Evolutionary conservation across 2,329 filamentous ascomycete species (phyloP).

Genomic region (Truncatella angustata): DNA sequence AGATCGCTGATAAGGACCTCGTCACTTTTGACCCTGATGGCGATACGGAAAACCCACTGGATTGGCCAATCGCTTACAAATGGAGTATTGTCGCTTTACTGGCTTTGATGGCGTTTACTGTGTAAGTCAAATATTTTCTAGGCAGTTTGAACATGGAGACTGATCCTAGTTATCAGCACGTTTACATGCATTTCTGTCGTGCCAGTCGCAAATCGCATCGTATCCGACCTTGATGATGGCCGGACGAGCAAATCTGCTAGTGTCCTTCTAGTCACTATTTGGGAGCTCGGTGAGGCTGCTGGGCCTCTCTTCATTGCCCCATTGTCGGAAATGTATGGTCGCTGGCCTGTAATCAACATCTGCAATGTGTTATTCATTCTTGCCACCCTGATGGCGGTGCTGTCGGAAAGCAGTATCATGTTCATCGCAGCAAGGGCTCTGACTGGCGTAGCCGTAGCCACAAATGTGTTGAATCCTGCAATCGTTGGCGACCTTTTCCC

Average conservation of each 20-base stretch:
- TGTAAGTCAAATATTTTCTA: constrained; percentile 35
- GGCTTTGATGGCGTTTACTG: constrained; percentile 54
- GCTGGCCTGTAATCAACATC: constrained; percentile 51
- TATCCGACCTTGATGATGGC: constrained; percentile 42
- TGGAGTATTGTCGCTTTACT: constrained; percentile 52
- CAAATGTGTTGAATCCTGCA: constrained; percentile 61
- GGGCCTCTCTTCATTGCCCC: constrained; percentile 62
- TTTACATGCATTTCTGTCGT: constrained; percentile 58
- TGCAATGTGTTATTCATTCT: constrained; percentile 51
- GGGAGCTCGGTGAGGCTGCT: constrained; percentile 65
- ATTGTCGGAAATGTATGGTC: constrained; percentile 59
- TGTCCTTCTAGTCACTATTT: constrained; percentile 67
- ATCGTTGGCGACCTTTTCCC: constrained; percentile 64
- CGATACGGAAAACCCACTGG: constrained; percentile 50
- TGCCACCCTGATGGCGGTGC: constrained; percentile 45
- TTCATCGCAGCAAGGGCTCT: constrained; percentile 55
- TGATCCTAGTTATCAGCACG: too few relatives aligned
- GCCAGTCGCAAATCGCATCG: constrained; percentile 51
- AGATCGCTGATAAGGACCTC: constrained; percentile 24
- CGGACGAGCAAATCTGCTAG: constrained; percentile 42
- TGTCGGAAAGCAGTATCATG: constrained; percentile 41
- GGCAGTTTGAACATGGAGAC: neutral
- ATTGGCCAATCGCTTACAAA: constrained; percentile 53
- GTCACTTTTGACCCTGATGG: constrained; percentile 45
- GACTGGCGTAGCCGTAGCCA: constrained; percentile 61